Conservation (phyloP, 352 stramenopile genomes). For the Thalassiosira mediterranea region DNA sequence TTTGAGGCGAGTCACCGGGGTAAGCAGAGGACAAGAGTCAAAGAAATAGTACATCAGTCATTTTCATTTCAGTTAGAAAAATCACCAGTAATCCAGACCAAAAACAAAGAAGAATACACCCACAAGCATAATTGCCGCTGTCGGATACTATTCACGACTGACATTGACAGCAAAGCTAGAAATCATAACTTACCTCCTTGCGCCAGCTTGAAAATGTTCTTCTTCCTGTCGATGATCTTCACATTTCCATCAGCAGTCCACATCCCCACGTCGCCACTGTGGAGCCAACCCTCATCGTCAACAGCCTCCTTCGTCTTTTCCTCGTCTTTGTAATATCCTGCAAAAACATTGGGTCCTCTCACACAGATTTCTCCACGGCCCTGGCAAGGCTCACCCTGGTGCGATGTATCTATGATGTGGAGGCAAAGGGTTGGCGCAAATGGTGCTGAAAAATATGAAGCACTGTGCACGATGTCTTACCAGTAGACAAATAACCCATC, state of each 20-base stretch:
- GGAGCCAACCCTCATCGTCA: conserved; percentile 81
- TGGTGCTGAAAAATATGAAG: conserved; percentile 39
- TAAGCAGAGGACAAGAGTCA: too few species aligned
- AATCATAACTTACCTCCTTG: conserved; percentile 79
- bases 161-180: too few species aligned
- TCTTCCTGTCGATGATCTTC: conserved; percentile 86
- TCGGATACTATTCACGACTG: too few species aligned
- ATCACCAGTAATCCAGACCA: too few species aligned
- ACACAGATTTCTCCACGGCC: conserved; percentile 87
- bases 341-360: conserved; percentile 88
- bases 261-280: conserved; percentile 85
- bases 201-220: conserved; percentile 94
- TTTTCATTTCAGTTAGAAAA: too few species aligned
- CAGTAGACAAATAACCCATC: conserved; percentile 92
- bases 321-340: conserved; percentile 94
- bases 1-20: too few species aligned
- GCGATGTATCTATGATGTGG: conserved; percentile 65
- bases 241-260: conserved; percentile 78
- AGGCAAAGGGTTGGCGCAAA: neutral
- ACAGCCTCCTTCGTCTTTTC: conserved; percentile 88
- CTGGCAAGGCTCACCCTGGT: conserved; percentile 73
- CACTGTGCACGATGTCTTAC: conserved; percentile 77
- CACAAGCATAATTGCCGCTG: too few species aligned
- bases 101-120: too few species aligned
- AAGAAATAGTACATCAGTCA: too few species aligned